Base-by-base conservation (phyloP, 768 basidiomycete genomes). In the Rhizopogon vesiculosus region DNA sequence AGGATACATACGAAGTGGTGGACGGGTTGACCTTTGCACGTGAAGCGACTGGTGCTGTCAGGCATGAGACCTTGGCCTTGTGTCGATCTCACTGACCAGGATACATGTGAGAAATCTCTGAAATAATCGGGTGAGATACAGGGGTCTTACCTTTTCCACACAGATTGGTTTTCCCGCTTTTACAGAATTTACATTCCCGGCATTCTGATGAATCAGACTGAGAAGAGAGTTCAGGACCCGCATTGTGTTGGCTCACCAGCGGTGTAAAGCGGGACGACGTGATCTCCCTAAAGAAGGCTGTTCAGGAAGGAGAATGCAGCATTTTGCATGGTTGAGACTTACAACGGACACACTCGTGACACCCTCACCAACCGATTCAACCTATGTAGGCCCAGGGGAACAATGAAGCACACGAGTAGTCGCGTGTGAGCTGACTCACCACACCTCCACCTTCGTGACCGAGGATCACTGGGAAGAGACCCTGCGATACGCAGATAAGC, bases 171-270 rank as follows among this genome's bases (percentile, higher is more conserved):
- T 98, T 98, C 53, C 91, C 92, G 58, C 90, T 92, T 73, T 88
- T 96, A 81, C 97, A 99, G 78, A 98, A 98, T 72, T 98, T 98
- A 78, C 97, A 99, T 74, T 99, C 89, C 39, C 83, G 83, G 67
- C 93, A 97, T 72, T 97, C 94, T 89, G 60, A 10, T 67, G 53
- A 12, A 39, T 25, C 8, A 28, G 22, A 52, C 46, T 56, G 43
- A 55, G 44, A 46, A 48, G n/a, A 2, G 16, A 44, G 9, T 45
- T 56, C 19, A 19, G 13, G 7, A 35, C 39, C 42, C 10, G 3
- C 38, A 10, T 12, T 16, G 13, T 3, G 53, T n/a, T 22, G 45
- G 38, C 78, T 54, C 53, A 89, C 93, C 93, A 44, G 94, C 94
- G 31, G 93, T 98, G 72, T 98, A 94, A 51, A 99, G 83, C 18